Base-by-base conservation (phyloP, 139 green algal species). In the Chlorella sorokiniana region DNA sequence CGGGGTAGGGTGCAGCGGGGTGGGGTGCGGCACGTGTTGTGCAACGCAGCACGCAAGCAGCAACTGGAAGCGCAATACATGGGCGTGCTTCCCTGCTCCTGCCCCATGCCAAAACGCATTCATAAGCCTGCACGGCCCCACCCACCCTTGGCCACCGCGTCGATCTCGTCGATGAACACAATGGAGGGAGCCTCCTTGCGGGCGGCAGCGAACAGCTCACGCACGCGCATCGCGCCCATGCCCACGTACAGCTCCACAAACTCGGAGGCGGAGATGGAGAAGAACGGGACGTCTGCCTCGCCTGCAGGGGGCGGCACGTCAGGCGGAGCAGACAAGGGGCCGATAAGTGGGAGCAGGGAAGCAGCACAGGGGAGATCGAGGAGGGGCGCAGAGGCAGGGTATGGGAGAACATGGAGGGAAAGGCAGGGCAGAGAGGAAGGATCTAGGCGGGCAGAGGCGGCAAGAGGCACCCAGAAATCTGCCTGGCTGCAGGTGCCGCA, bases 211-310 rank as follows among this genome's bases (percentile, higher is more conserved):
- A 98, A 98, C 31, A 98, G 90, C 84, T 93, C 87, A 8, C 90
- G 78, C 75, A 98, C 94, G 4, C 94, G 84, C 84, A 93, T 91
- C 1, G 94, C 94, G 22, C 94, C 94, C 93, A 97, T 96, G 70
- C 94, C 94, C 69, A 98, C 95, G 76, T 97, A 98, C 61, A 98
- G 85, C 91, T 98, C 94, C 75, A 97, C 92, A 86, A 97, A 97
- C 83, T 96, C 94, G 3, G 85, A 93, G 18, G 93, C 94, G 42
- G 83, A 87, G 75, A 95, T 95, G 88, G 74, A 91, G 88, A 96
- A 97, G 85, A 97, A 97, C 8, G 94, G 93, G 10, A 95, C 93
- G n/a, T 90, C 89, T 4, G 94, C 93, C 56, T 65, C 56, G 51
- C 71, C 71, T 78, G 51, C 35, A 35, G 33, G 9, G 41, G 68